A percentile compares a stretch with the other conserved stretches of the same genome.
Evolutionary conservation across 768 basidiomycete genomes (phyloP).

Genomic region (Phallus indusiatus): DNA sequence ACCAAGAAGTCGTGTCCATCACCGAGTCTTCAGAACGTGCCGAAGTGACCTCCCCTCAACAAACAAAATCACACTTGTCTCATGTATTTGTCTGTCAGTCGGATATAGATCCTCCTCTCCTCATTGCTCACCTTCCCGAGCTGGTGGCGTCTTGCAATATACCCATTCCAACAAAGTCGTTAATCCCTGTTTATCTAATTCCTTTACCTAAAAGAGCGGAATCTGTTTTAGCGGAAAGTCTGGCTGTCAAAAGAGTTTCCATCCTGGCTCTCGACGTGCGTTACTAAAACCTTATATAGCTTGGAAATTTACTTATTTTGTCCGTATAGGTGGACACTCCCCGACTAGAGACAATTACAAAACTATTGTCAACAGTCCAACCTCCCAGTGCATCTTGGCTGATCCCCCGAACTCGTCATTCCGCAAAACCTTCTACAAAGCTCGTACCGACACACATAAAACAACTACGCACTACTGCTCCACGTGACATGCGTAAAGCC

Average conservation of each 20-base stretch:
- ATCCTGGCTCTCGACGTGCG: slow-evolving; percentile 61
- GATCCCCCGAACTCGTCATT: slow-evolving; percentile 22
- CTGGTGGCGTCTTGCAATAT: slow-evolving; percentile 67
- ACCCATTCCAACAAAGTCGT: slow-evolving; percentile 23
- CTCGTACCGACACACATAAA: slow-evolving; percentile 68
- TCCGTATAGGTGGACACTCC: slow-evolving; percentile 24
- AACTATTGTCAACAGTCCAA: slow-evolving; percentile 42
- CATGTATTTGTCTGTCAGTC: slow-evolving; percentile 60
- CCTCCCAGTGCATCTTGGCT: slow-evolving; percentile 61
- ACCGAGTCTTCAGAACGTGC: slow-evolving; percentile 11
- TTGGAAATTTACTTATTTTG: not conserved
- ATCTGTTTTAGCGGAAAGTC: slow-evolving; percentile 39
- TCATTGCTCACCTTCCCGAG: slow-evolving; percentile 68
- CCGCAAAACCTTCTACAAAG: slow-evolving; percentile 12
- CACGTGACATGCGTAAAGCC: slow-evolving; percentile 67
- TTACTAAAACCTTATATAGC: slow-evolving; percentile 1
- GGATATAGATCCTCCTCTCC: slow-evolving; percentile 63
- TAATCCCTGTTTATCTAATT: slow-evolving; percentile 42
- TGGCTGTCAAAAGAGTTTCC: slow-evolving; percentile 61
- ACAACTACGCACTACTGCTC: slow-evolving; percentile 67
- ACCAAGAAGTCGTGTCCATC: not conserved
- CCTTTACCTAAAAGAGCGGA: slow-evolving; percentile 65
- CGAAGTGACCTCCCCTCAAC: not conserved
- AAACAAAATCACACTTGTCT: slow-evolving; percentile 17
- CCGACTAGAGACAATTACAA: slow-evolving; percentile 23